A percentile compares a stretch with the other conserved stretches of the same genome.
These are phyloP conservation scores for Musa troglodytarum DNA, from an alignment of 176 grass and related monocot genomes.

Conservation along the genomic window DNA sequence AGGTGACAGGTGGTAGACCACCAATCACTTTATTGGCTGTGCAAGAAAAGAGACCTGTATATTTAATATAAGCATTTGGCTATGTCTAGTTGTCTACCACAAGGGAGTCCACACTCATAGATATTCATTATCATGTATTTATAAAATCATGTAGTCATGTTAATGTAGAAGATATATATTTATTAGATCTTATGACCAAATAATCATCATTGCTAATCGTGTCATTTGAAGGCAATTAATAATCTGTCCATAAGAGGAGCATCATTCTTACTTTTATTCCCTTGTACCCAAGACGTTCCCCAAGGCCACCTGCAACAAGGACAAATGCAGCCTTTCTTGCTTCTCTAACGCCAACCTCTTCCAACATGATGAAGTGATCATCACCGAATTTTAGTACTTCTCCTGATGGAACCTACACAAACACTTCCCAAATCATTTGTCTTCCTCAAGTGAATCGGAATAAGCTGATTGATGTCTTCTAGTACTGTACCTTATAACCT, in stretches of 20 bases:
- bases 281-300: conserved; percentile 93
- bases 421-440: background rate
- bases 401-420: conserved; percentile 70
- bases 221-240: background rate
- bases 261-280: conserved; percentile 71
- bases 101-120: background rate
- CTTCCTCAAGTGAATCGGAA: no score
- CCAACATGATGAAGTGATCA: conserved; percentile 59
- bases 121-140: background rate
- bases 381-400: conserved; percentile 76
- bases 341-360: conserved; percentile 81
- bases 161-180: background rate
- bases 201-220: background rate
- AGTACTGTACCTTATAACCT: no score
- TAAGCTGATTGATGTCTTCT: no score
- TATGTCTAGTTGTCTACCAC: background rate
- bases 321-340: conserved; percentile 71
- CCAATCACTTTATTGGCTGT: background rate
- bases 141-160: no score
- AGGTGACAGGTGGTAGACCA: background rate
- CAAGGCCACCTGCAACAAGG: conserved; percentile 97
- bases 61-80: background rate
- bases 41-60: background rate
- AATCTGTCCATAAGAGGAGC: background rate
- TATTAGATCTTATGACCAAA: background rate